Conservation (phyloP, 345 rosid genomes). For the Murraya koenigii region DNA sequence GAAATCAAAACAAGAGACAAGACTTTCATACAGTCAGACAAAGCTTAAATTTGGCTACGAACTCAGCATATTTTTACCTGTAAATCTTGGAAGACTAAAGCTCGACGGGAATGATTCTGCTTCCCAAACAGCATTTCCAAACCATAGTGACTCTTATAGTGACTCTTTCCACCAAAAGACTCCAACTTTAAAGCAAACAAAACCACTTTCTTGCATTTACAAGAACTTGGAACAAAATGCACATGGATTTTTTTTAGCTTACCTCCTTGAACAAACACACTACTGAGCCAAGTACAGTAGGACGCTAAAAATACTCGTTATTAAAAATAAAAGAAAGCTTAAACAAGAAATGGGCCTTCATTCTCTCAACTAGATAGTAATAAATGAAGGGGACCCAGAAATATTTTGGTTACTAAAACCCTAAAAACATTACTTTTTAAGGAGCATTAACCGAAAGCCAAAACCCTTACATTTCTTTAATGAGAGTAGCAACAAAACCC, state of each 20-base stretch:
- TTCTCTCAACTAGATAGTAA: constrained; percentile 15
- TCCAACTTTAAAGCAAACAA: constrained; percentile 30
- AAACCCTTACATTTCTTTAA: constrained; percentile 29
- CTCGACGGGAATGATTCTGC: constrained; percentile 21
- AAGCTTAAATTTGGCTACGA: constrained; percentile 14
- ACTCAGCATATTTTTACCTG: constrained; percentile 20
- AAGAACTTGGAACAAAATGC: constrained; percentile 6
- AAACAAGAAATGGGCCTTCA: constrained; percentile 20
- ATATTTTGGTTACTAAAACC: constrained; percentile 17
- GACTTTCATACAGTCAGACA: not conserved
- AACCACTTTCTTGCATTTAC: constrained; percentile 17
- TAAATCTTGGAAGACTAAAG: constrained; percentile 11
- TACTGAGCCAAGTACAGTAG: not conserved
- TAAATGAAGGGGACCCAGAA: constrained; percentile 35
- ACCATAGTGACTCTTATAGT: too few species aligned
- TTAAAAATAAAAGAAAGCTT: not conserved
- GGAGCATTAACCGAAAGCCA: constrained; percentile 21
- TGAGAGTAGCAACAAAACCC: constrained; percentile 34
- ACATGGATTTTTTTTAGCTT: constrained; percentile 16
- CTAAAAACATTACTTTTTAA: constrained; percentile 17
- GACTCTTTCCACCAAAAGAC: constrained; percentile 27
- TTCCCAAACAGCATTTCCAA: constrained; percentile 35
- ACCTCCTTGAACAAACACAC: not conserved
- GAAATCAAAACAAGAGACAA: not conserved
- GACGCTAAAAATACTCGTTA: constrained; percentile 2